Conservation (phyloP, 352 stramenopile genomes). For the Phytophthora sojae region DNA sequence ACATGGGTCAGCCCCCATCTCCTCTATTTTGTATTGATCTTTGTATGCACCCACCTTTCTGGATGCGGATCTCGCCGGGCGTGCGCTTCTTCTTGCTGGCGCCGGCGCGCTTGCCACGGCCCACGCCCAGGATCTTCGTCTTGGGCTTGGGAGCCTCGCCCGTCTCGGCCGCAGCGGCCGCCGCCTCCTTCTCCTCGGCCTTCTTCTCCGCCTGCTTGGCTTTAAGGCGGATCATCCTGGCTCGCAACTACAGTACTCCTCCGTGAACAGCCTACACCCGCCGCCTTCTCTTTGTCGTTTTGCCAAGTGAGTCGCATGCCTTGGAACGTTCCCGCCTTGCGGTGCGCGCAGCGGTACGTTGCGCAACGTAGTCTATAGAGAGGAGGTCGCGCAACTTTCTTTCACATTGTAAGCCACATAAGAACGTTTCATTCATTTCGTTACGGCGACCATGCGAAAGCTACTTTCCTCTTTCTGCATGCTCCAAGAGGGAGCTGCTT, state of each 20-base stretch:
- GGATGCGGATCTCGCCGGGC: conserved; percentile 98
- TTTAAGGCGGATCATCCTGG: conserved; percentile 81
- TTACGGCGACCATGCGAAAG: conserved; percentile 28
- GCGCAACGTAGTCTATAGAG: too few relatives aligned
- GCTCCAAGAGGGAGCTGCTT: background rate
- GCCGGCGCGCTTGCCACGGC: conserved; percentile 73
- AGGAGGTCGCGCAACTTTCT: too few relatives aligned
- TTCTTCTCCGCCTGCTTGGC: conserved; percentile 90
- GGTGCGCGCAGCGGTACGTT: too few relatives aligned
- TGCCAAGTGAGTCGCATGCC: conserved; percentile 24
- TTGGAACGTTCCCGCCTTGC: conserved; percentile 4
- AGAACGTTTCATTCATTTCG: conserved; percentile 33
- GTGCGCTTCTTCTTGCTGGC: conserved; percentile 92
- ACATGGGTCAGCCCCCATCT: background rate
- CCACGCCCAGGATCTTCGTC: conserved; percentile 87
- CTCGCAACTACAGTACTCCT: background rate
- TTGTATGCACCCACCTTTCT: conserved; percentile 90
- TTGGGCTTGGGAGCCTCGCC: conserved; percentile 63
- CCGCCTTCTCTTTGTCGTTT: conserved; percentile 13
- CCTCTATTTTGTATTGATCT: background rate
- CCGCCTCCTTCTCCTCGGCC: conserved; percentile 70
- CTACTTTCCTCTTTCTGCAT: too few relatives aligned
- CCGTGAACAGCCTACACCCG: too few relatives aligned
- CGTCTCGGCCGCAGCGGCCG: conserved; percentile 30
- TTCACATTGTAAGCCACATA: conserved; percentile 15